Evolutionary conservation across 1,284 basidiomycete species (phyloP).

Genomic region (Sanghuangporus sanghuang): DNA sequence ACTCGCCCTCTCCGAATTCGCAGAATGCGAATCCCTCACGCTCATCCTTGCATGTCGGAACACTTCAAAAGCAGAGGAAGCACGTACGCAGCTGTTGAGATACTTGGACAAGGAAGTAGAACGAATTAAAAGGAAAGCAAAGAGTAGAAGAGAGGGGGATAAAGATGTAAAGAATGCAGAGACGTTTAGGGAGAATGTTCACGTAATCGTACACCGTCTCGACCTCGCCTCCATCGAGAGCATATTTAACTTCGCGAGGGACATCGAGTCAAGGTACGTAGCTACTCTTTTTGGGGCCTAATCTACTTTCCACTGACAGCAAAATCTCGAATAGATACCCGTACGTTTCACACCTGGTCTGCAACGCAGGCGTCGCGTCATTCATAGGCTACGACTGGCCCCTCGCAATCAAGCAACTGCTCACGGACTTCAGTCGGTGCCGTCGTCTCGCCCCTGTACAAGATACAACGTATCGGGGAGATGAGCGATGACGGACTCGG

Average conservation of each 20-base stretch:
- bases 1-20: constrained; percentile 7
- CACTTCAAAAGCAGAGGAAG: constrained; percentile 55
- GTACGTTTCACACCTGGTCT: constrained; percentile 78
- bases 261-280: constrained; percentile 51
- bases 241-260: constrained; percentile 59
- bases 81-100: constrained; percentile 47
- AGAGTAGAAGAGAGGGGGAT: constrained; percentile 22
- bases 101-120: constrained; percentile 51
- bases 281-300: neutral
- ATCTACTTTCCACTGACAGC: neutral
- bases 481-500: constrained; percentile 70
- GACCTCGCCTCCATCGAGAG: constrained; percentile 65
- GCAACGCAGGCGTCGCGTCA: constrained; percentile 76
- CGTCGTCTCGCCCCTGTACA: constrained; percentile 57
- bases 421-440: constrained; percentile 41
- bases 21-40: constrained; percentile 51
- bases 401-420: constrained; percentile 45
- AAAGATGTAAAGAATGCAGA: constrained; percentile 29
- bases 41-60: constrained; percentile 83
- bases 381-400: constrained; percentile 58
- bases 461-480: constrained; percentile 58
- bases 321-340: constrained; percentile 52
- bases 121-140: constrained; percentile 25
- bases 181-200: constrained; percentile 56
- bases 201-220: constrained; percentile 55